Conservation (phyloP, 805 yeast genomes). For the Metschnikowia bowlesiae region DNA sequence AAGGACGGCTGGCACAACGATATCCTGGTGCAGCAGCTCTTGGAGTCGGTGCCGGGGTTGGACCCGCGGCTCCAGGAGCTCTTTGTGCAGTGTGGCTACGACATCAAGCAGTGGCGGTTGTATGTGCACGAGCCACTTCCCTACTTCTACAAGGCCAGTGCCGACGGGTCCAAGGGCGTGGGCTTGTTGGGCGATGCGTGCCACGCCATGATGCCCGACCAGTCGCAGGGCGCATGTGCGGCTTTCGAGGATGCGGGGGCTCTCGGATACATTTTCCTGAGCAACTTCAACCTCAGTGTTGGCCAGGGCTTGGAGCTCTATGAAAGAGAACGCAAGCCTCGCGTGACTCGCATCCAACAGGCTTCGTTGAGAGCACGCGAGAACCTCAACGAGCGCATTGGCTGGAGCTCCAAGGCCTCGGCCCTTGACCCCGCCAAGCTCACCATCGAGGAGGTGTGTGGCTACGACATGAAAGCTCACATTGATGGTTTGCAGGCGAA, state of each 20-base stretch:
- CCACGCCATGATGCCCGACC: constrained; percentile 11
- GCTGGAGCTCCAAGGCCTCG: constrained; percentile 21
- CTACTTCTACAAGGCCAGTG: too few species aligned
- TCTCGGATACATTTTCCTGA: too few species aligned
- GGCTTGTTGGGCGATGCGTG: constrained; percentile 9
- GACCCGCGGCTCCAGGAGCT: too few species aligned
- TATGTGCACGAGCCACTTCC: too few species aligned
- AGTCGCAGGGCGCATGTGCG: constrained; percentile 11
- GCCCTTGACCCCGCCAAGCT: constrained; percentile 18
- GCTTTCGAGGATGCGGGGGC: too few species aligned
- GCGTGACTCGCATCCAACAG: constrained; percentile 27
- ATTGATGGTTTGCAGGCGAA: constrained; percentile 8
- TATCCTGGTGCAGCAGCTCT: too few species aligned
- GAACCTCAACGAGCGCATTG: constrained; percentile 28
- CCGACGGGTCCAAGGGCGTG: constrained; percentile 8
- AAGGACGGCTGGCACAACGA: too few species aligned
- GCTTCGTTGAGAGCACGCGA: constrained; percentile 29
- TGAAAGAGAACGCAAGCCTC: constrained; percentile 23
- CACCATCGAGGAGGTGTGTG: constrained; percentile 29
- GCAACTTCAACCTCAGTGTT: not conserved
- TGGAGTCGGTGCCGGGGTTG: too few species aligned
- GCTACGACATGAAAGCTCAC: constrained; percentile 19
- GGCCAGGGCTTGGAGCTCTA: constrained; percentile 21
- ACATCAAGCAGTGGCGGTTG: too few species aligned
- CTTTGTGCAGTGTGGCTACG: too few species aligned